These are phyloP conservation scores for Russula virescens DNA, from an alignment of 768 basidiomycete species.

Conservation along the genomic window DNA sequence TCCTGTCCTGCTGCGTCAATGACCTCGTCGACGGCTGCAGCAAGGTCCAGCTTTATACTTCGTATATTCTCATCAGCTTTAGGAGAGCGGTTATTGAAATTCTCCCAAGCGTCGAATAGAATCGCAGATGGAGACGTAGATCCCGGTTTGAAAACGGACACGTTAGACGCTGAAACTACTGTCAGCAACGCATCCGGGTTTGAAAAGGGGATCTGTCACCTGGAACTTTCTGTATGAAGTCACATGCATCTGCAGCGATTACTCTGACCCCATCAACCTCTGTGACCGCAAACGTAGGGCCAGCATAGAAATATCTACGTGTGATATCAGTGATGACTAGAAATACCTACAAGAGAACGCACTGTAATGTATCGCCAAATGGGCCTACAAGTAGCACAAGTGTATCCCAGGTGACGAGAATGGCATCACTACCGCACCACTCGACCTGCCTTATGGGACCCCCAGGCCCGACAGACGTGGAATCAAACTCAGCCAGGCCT, in stretches of 20 bases:
- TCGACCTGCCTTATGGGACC: constrained; percentile 66
- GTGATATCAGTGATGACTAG: constrained; percentile 13
- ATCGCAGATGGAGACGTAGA: constrained; percentile 90
- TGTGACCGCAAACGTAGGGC: constrained; percentile 69
- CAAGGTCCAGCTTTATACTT: constrained; percentile 79
- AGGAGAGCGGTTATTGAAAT: constrained; percentile 75
- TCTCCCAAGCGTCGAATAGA: constrained; percentile 87
- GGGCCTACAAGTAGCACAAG: constrained; percentile 86
- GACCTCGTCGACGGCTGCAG: constrained; percentile 82
- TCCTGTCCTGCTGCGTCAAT: constrained; percentile 92
- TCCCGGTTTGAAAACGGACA: constrained; percentile 87
- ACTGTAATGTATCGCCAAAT: constrained; percentile 82
- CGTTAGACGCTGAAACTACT: constrained; percentile 52
- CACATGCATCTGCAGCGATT: constrained; percentile 69
- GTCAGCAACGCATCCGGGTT: constrained; percentile 5
- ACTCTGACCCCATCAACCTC: constrained; percentile 91
- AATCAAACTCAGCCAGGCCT: constrained; percentile 83
- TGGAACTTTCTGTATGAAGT: constrained; percentile 92
- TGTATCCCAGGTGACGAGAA: constrained; percentile 77
- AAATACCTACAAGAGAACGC: constrained; percentile 30
- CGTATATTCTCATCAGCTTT: constrained; percentile 93
- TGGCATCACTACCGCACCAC: constrained; percentile 97
- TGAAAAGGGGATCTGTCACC: constrained; percentile 36
- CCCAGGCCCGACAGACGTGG: constrained; percentile 48
- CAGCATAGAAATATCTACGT: constrained; percentile 64